Evolutionary conservation across 768 basidiomycete genomes (phyloP), one percentile per base, ranked within the genome.

Genomic region (Boletus vinaceobasis): DNA sequence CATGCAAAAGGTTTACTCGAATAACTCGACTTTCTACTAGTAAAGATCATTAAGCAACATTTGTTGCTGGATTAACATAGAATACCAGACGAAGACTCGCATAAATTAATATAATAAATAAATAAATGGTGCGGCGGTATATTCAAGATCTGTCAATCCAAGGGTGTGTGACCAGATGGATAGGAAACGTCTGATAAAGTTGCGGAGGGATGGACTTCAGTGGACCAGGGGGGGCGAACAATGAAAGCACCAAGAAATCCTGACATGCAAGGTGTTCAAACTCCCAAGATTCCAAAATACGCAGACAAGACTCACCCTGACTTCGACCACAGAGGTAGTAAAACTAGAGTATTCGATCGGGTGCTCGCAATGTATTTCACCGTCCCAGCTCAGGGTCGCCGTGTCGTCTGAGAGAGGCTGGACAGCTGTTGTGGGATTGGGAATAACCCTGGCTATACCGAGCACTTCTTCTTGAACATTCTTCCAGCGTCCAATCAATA

Each of bases 81-180:
- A 39, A 55, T 57, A 19, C 36, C 5, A 19, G 53, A 39, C 14
- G 31, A 17, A 55, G 42, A 17, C 17, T 33, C 14, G n/a, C 31
- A 31, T 36, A 44, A 39, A 26, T 48, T 66, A 57, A 65, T 7
- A 64, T 63, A 65, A 36, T 29, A 11, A 47, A 49, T 62, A 58
- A 63, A 60, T 61, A 62, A 40, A n/a, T 56, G 33, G 27, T 50
- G 45, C 10, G n/a, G 7, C 7, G 32, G 55, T 47, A 33, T 15
- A 7, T 37, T 72, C 47, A 72, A 31, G 61, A 58, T 43, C 58
- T 58, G 52, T 71, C 67, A 13, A 71, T 33, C 72, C 75, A 85
- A 2, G 83, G 71, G 50, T 88, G 84, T 3, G 85, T 85, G 37
- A 86, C 85, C 37, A 88, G 64, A 49, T 79, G 76, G 32, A 88